Evolutionary conservation across 2,329 filamentous ascomycete genomes (phyloP), one percentile per base, ranked within the genome.

Genomic region (Plectosphaerella plurivora): DNA sequence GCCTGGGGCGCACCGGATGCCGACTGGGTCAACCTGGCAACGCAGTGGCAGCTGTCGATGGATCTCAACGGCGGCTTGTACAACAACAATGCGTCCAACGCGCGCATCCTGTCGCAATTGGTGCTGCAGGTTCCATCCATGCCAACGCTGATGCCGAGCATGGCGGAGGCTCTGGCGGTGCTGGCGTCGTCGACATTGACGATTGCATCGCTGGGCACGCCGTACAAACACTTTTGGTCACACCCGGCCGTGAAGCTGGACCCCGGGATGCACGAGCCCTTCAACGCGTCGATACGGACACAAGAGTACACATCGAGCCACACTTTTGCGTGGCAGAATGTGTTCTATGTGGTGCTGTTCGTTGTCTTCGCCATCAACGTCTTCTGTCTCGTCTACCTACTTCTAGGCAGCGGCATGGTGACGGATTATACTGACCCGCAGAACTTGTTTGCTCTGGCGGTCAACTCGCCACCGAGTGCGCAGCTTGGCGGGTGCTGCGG

Each of bases 381-480:
- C 24, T 71, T 86, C 39, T 88, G 86, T 52, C 70, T 90, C 1
- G 61, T 72, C 2, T 91, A 90, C 67, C 65, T 86, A 49, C 62
- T 80, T 46, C 73, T 78, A 57, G 63, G 72, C 6, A 72, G 72
- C 0, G 81, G 82, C 1, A 77, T 89, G 20, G 81, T 93, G 8
- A 91, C 87, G 1, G 89, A 93, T 69, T 91, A 88, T 62, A 88
- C 84, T 0, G 88, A 93, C 61, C 87, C 88, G 1, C 82, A 86
- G 51, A 91, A 91, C 62, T 70, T 91, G 2, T 91, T 92, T 60
- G 75, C 83, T 0, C 68, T 91, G 0, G 86, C 87, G 2, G 74
- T 92, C 50, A 91, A 91, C 62, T 72, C 69, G 50, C 69, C 73
- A 2, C 69, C 71, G 3, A 72, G 67, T 39, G 51, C 54, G 5